A percentile compares a stretch with the other conserved stretches of the same genome.
These are phyloP conservation scores for Guadua angustifolia DNA, from an alignment of 176 grass and related monocot species.

Conservation along the genomic window DNA sequence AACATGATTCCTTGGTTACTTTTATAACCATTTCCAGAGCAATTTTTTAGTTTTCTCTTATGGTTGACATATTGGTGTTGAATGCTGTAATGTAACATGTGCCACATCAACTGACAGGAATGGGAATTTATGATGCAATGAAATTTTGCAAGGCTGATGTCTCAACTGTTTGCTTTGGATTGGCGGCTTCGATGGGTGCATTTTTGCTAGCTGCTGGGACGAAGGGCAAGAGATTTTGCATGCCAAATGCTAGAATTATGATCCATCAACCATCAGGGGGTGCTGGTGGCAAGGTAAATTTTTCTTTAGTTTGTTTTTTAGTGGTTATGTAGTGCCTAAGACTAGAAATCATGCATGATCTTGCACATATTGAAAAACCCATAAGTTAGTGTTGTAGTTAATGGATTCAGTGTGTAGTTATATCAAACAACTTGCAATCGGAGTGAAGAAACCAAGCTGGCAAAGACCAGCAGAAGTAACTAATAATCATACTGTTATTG, in stretches of 20 bases:
- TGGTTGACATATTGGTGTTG: background rate
- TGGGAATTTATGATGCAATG: slow-evolving; percentile 98
- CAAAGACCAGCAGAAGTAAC: background rate
- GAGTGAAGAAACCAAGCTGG: slow-evolving; percentile 14
- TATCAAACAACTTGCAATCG: background rate
- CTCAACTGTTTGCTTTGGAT: slow-evolving; percentile 89
- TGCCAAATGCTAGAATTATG: slow-evolving; percentile 98
- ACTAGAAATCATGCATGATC: background rate
- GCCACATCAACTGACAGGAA: slow-evolving; percentile 58
- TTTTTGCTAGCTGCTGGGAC: slow-evolving; percentile 92
- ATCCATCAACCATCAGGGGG: slow-evolving; percentile 86
- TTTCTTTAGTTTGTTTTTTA: slow-evolving; percentile 35
- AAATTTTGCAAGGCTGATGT: slow-evolving; percentile 98
- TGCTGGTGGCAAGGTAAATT: slow-evolving; percentile 72
- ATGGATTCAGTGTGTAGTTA: background rate
- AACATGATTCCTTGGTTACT: slow-evolving; percentile 5
- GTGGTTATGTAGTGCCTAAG: background rate
- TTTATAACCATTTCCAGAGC: background rate
- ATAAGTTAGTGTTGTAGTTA: background rate
- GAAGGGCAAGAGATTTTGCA: slow-evolving; percentile 95
- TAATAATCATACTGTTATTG: background rate
- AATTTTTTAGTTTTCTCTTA: slow-evolving; percentile 10
- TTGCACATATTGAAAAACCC: background rate
- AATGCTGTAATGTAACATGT: slow-evolving; percentile 19
- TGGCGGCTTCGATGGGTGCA: slow-evolving; percentile 92